Conservation (phyloP, 169 alveolate species). For the Babesia microti region DNA sequence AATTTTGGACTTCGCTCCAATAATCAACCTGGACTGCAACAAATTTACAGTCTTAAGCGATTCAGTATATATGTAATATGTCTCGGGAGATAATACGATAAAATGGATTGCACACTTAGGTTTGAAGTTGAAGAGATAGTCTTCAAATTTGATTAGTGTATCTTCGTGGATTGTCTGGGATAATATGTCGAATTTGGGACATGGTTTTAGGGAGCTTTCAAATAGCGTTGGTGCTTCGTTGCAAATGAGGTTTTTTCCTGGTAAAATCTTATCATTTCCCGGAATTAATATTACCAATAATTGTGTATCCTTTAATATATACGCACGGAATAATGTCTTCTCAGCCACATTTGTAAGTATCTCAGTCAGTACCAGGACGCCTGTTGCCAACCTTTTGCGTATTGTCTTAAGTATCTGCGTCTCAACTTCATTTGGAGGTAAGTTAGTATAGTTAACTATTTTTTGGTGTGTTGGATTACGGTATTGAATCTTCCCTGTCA, state of each 20-base stretch:
- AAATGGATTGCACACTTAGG: conserved; percentile 17
- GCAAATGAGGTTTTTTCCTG: conserved; percentile 7
- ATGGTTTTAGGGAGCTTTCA: background rate
- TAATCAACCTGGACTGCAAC: too few species aligned
- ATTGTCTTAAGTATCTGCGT: too few species aligned
- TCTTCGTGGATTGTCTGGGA: conserved; percentile 4
- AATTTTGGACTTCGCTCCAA: too few species aligned
- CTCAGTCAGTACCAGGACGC: too few species aligned
- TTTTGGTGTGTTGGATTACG: too few species aligned
- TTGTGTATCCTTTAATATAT: background rate
- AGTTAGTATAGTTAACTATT: too few species aligned
- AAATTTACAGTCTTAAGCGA: too few species aligned
- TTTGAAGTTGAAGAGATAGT: background rate
- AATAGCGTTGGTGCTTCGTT: conserved; percentile 17
- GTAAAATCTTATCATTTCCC: conserved; percentile 1
- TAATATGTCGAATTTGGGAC: background rate
- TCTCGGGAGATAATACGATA: too few species aligned
- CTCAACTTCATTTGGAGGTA: too few species aligned
- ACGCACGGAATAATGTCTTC: conserved; percentile 3
- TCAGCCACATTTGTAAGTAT: conserved; percentile 1
- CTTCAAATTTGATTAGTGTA: conserved; percentile 4
- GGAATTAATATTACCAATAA: conserved; percentile 4
- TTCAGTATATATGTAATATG: too few species aligned
- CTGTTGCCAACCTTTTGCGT: too few species aligned
- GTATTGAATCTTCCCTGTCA: too few species aligned